Evolutionary conservation across 306 rosid species (phyloP).

Genomic region (Senna tora): DNA sequence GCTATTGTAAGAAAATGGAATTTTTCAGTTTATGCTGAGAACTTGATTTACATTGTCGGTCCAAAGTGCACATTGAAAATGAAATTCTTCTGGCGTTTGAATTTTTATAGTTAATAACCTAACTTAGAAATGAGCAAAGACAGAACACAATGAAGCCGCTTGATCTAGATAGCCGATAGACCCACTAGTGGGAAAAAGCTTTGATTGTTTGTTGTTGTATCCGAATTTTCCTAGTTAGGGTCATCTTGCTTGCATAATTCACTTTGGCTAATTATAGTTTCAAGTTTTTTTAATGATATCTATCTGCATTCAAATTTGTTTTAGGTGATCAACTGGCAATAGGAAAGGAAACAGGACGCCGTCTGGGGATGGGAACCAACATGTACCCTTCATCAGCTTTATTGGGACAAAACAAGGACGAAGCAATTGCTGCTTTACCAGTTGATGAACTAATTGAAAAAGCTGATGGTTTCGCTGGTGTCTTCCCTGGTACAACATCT

Average conservation of each 20-base stretch:
- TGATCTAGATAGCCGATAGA: no score
- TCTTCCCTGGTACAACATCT: slow-evolving; percentile 67
- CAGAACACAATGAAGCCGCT: no score
- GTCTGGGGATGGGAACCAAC: slow-evolving; percentile 89
- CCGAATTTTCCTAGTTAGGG: not conserved
- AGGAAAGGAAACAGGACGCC: slow-evolving; percentile 88
- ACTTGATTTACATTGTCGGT: not conserved
- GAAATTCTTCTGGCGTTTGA: slow-evolving; percentile 15
- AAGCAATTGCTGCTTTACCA: slow-evolving; percentile 64
- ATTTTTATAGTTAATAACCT: not conserved
- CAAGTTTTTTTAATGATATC: not conserved
- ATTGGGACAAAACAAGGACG: slow-evolving; percentile 70
- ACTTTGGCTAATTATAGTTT: not conserved
- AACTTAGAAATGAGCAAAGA: no score
- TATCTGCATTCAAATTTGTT: slow-evolving; percentile 13
- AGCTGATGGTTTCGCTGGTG: slow-evolving; percentile 91
- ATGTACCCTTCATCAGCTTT: slow-evolving; percentile 85
- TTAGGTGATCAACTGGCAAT: slow-evolving; percentile 88
- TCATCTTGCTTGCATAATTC: not conserved
- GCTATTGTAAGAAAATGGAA: not conserved
- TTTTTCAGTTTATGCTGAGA: not conserved
- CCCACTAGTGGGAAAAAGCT: no score
- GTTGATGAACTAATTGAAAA: slow-evolving; percentile 84
- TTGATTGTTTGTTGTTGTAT: no score
- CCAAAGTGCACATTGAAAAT: not conserved